Conservation (phyloP, 441 rosid species). For the Lepidium campestre region DNA sequence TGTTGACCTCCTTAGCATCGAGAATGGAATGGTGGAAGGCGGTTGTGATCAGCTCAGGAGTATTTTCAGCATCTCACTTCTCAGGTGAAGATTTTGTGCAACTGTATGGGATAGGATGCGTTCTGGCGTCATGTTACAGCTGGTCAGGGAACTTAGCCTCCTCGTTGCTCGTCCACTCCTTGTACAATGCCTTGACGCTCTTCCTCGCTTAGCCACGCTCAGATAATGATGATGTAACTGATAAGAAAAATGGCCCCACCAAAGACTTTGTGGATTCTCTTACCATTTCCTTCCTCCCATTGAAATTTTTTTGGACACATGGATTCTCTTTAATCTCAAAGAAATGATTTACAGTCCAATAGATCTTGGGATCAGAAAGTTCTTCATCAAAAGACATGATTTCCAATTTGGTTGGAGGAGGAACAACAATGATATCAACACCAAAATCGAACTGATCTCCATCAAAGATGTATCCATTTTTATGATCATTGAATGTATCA, state of each 20-base stretch:
- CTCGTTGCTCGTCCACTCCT: slow-evolving; percentile 55
- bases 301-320: too few species aligned
- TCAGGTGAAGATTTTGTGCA: slow-evolving; percentile 58
- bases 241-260: neutral
- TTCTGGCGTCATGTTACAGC: slow-evolving; percentile 62
- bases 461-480: neutral
- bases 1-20: slow-evolving; percentile 54
- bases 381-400: too few species aligned
- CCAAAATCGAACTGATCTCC: slow-evolving; percentile 8
- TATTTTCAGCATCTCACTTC: slow-evolving; percentile 74
- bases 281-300: too few species aligned
- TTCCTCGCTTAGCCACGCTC: neutral
- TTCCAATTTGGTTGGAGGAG: too few species aligned
- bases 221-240: neutral
- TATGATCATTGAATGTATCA: neutral
- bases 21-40: slow-evolving; percentile 63
- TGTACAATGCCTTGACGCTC: slow-evolving; percentile 69
- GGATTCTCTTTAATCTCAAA: too few species aligned
- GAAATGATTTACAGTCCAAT: too few species aligned
- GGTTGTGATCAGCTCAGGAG: slow-evolving; percentile 48
- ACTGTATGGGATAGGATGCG: slow-evolving; percentile 55
- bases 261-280: too few species aligned
- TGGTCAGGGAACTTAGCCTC: slow-evolving; percentile 74
- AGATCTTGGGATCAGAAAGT: too few species aligned
- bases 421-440: slow-evolving; percentile 3